Evolutionary conservation across 176 grass and related monocot species (phyloP).

Genomic region (Oryza meyeriana): DNA sequence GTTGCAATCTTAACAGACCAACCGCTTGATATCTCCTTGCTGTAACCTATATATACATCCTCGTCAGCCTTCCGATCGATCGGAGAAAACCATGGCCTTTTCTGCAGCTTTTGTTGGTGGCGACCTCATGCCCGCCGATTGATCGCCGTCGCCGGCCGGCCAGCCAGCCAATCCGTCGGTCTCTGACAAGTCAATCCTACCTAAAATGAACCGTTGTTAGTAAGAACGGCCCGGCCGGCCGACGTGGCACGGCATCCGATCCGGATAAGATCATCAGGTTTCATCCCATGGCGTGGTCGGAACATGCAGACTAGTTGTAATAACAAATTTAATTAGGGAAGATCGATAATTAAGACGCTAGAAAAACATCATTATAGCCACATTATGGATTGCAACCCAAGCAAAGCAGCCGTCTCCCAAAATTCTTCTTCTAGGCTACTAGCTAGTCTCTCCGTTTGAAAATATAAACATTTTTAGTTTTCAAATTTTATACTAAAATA

Average conservation of each 20-base stretch:
- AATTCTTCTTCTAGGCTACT: too few species aligned
- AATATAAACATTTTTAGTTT: too few species aligned
- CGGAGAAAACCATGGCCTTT: background rate
- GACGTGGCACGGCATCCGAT: background rate
- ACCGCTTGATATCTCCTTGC: background rate
- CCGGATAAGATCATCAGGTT: background rate
- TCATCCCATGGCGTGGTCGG: background rate
- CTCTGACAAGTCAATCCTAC: background rate
- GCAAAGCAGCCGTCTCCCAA: conserved; percentile 7
- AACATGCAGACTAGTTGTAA: background rate
- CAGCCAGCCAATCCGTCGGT: background rate
- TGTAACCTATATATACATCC: background rate
- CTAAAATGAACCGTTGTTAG: background rate
- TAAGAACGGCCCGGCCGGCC: background rate
- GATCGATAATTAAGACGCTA: background rate
- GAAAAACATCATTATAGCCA: conserved; percentile 20
- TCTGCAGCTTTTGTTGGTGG: background rate
- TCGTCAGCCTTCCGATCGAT: background rate
- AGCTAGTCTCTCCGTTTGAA: too few species aligned
- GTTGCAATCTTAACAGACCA: background rate
- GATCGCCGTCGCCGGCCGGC: background rate
- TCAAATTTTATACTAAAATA: too few species aligned
- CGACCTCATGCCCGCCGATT: background rate
- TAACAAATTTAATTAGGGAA: background rate
- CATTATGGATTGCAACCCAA: conserved; percentile 38